phyloP scores from a whole-genome alignment of 2,329 filamentous ascomycete species.

The Lasiodiplodia sp. region DNA sequence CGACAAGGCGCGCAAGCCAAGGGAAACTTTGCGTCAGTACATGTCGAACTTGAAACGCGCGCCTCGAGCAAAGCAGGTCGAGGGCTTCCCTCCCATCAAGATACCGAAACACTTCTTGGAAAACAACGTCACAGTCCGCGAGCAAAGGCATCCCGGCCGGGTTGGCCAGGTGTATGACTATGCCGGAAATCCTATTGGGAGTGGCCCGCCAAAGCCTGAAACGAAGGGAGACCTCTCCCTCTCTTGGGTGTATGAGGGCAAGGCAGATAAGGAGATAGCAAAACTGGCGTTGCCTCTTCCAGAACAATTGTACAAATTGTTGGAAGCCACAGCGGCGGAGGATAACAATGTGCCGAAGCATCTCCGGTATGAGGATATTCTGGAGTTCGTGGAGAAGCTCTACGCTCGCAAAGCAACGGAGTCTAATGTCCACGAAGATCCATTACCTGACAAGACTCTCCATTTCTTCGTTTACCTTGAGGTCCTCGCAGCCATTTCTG shows the following conservation, averaged over 20 bases:
- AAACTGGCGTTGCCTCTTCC: conserved; percentile 11
- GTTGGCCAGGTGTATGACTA: too few relatives aligned
- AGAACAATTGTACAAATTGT: conserved; percentile 1
- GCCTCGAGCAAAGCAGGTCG: conserved; percentile 42
- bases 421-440: not conserved
- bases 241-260: not conserved
- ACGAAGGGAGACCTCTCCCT: conserved; percentile 1
- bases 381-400: conserved; percentile 18
- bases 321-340: conserved; percentile 15
- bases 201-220: conserved; percentile 30
- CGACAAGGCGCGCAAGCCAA: conserved; percentile 46
- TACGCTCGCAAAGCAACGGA: not conserved
- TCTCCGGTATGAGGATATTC: conserved; percentile 1
- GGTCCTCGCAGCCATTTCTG: conserved; percentile 59
- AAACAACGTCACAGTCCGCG: conserved; percentile 56
- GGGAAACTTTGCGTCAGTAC: conserved; percentile 44
- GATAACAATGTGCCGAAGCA: not conserved
- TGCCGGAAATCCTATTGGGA: not conserved
- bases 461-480: conserved; percentile 41
- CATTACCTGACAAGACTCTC: not conserved
- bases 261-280: conserved; percentile 1
- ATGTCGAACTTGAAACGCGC: conserved; percentile 45
- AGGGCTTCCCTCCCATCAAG: conserved; percentile 50
- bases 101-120: conserved; percentile 66
- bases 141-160: conserved; percentile 36